Percentiles rank a stretch among this genome's conserved stretches.
Conservation (phyloP, 768 basidiomycete genomes). For the Suillus plorans region DNA sequence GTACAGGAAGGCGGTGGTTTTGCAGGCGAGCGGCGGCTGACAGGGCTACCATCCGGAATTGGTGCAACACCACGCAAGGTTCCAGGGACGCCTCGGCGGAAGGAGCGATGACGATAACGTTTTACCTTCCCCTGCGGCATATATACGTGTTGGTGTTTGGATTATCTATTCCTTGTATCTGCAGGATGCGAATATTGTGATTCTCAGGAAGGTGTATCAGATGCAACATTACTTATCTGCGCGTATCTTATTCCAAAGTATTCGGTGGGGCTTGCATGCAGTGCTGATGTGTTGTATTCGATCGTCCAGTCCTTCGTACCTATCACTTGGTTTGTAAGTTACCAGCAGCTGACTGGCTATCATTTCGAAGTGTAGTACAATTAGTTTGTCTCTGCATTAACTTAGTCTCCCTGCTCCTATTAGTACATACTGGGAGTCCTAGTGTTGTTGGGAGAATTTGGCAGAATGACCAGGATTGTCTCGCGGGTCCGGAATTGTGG, state of each 20-base stretch:
- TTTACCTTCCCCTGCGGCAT: background rate
- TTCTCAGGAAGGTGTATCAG: conserved; percentile 27
- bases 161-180: background rate
- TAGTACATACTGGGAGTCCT: too few species aligned
- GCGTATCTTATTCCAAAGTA: conserved; percentile 27
- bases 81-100: conserved; percentile 61
- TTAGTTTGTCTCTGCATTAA: conserved; percentile 17
- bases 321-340: background rate
- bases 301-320: background rate
- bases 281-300: background rate
- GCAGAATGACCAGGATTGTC: background rate
- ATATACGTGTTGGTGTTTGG: background rate
- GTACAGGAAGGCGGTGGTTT: conserved; percentile 54
- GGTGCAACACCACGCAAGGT: conserved; percentile 50
- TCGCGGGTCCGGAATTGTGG: conserved; percentile 1
- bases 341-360: conserved; percentile 4
- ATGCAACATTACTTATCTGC: conserved; percentile 14
- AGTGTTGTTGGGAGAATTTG: too few species aligned
- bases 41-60: conserved; percentile 44
- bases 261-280: background rate
- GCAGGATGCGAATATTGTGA: conserved; percentile 1
- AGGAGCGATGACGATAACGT: conserved; percentile 24
- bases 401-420: background rate
- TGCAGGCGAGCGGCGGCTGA: conserved; percentile 55
- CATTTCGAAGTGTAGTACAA: conserved; percentile 25